phyloP scores from a whole-genome alignment of 179 eudicot species.

The Carnegiea gigantea region DNA sequence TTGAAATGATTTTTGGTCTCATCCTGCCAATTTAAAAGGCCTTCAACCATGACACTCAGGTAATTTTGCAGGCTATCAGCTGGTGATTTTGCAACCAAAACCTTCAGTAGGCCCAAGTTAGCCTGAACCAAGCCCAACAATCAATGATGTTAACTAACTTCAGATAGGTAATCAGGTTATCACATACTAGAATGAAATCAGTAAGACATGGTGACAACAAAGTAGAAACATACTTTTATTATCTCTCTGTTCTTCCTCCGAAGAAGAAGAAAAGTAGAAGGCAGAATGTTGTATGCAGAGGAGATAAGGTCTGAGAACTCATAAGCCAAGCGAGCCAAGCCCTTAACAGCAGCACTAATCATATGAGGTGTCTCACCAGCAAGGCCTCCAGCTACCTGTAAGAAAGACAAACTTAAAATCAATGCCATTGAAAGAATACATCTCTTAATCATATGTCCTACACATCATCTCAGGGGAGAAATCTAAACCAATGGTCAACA shows the following conservation, averaged over 20 bases:
- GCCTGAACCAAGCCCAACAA: conserved; percentile 53
- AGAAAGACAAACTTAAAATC: background rate
- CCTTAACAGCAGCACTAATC: conserved; percentile 95
- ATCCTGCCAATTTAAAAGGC: conserved; percentile 74
- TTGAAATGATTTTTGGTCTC: conserved; percentile 83
- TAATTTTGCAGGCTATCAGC: conserved; percentile 68
- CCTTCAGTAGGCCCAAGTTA: conserved; percentile 86
- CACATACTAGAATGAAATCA: background rate
- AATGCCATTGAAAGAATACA: background rate
- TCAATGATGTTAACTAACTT: background rate
- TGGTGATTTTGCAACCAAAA: conserved; percentile 86
- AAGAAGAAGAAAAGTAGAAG: conserved; percentile 77
- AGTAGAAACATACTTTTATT: conserved; percentile 48
- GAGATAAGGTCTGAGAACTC: conserved; percentile 90
- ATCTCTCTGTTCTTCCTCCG: conserved; percentile 85
- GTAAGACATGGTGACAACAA: background rate
- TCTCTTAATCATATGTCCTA: background rate
- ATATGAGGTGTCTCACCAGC: conserved; percentile 93
- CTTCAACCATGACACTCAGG: conserved; percentile 69
- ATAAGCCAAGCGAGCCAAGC: conserved; percentile 96
- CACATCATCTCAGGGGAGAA: background rate
- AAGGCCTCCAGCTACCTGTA: conserved; percentile 84
- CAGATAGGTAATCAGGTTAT: background rate
- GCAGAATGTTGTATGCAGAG: conserved; percentile 70
- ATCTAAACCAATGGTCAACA: too few species aligned